phyloP scores from a whole-genome alignment of 1,284 basidiomycete species.

The Calocybe gambosa region DNA sequence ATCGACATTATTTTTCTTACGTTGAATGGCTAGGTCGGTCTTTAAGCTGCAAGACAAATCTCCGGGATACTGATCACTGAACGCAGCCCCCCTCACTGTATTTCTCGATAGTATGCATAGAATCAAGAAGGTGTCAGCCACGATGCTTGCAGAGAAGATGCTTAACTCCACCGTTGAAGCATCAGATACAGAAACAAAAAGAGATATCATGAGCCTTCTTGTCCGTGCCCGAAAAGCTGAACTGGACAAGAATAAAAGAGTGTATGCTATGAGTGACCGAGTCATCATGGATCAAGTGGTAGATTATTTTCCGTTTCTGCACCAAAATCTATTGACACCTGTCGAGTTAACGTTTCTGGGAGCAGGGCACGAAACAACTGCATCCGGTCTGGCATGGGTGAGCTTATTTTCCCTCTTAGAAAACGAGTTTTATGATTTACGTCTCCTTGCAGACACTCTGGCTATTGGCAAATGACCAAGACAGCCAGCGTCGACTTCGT shows the following conservation, averaged over 20 bases:
- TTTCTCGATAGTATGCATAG: constrained; percentile 36
- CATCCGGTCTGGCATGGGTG: constrained; percentile 42
- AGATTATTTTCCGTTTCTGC: constrained; percentile 13
- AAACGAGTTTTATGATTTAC: no score
- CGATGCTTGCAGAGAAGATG: constrained; percentile 37
- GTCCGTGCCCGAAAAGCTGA: constrained; percentile 37
- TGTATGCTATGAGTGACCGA: constrained; percentile 37
- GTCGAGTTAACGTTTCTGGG: constrained; percentile 43
- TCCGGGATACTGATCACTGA: background rate
- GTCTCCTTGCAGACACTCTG: constrained; percentile 18
- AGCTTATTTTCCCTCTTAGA: constrained; percentile 1
- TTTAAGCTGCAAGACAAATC: background rate
- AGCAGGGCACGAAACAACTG: constrained; percentile 49
- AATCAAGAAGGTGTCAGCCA: constrained; percentile 33
- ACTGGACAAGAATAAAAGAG: constrained; percentile 20
- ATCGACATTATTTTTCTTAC: constrained; percentile 27
- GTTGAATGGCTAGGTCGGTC: constrained; percentile 22
- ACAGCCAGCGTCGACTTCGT: constrained; percentile 36
- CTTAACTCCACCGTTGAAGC: constrained; percentile 26
- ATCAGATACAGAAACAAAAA: constrained; percentile 36
- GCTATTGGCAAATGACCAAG: constrained; percentile 25
- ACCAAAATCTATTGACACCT: background rate
- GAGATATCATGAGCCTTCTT: constrained; percentile 45
- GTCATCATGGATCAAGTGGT: constrained; percentile 48
- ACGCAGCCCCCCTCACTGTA: constrained; percentile 21